Percentiles rank a stretch among this genome's conserved stretches.
Evolutionary conservation across 805 yeast species (phyloP).

Genomic region (Maudiozyma serrabonitensis): DNA sequence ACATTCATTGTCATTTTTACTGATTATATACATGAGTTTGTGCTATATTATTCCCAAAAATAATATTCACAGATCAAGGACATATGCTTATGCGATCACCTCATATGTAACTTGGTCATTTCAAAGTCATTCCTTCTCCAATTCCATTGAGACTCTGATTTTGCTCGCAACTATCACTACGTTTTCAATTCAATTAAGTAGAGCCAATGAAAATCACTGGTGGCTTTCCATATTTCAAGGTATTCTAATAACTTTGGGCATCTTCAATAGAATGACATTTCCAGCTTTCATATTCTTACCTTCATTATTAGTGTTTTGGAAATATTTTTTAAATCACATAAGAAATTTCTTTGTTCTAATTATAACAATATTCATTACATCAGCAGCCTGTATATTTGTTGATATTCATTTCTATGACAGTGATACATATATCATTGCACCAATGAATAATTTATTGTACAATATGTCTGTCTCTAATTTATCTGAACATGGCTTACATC

Average conservation of each 20-base stretch:
- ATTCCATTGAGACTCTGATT: constrained; percentile 58
- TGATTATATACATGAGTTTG: neutral
- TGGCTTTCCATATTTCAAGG: constrained; percentile 32
- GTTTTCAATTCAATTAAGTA: constrained; percentile 26
- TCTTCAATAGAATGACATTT: constrained; percentile 81
- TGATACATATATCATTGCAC: constrained; percentile 41
- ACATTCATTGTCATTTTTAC: constrained; percentile 27
- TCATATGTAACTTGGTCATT: constrained; percentile 67
- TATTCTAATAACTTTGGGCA: constrained; percentile 48
- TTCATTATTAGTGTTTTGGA: constrained; percentile 32
- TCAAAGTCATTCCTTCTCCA: constrained; percentile 87
- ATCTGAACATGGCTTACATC: constrained; percentile 74
- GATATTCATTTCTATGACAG: constrained; percentile 44
- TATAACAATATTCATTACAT: constrained; percentile 29
- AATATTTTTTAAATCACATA: constrained; percentile 33
- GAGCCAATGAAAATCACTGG: neutral
- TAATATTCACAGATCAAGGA: neutral
- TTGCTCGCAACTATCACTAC: constrained; percentile 34
- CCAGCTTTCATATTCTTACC: constrained; percentile 68
- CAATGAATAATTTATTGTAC: constrained; percentile 67
- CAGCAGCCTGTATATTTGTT: constrained; percentile 32
- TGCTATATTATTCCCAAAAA: neutral
- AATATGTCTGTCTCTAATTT: constrained; percentile 53
- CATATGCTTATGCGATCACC: constrained; percentile 32
- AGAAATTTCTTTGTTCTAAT: constrained; percentile 25